Base-by-base conservation (phyloP, 2,329 filamentous ascomycete genomes). In the Diaporthe longicolla region DNA sequence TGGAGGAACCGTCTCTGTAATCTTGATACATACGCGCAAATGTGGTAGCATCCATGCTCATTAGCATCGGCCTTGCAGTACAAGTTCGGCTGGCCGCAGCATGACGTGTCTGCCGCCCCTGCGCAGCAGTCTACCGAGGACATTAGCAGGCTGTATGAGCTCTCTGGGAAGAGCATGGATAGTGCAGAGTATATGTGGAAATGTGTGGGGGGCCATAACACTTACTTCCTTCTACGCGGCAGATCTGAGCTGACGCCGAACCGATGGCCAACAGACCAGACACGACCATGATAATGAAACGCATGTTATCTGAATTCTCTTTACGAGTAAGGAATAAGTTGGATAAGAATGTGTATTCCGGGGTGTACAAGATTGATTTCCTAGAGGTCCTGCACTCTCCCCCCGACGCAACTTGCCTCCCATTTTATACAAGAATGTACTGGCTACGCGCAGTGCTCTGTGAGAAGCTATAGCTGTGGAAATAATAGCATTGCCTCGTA, bases 221-320 rank as follows among this genome's bases (percentile, higher is more conserved):
- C 61, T 66, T 3, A 66, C 61, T 66, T 66, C 61, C 61, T 19
- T 24, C 29, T 4, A 29, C 61, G 29, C 61, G 45, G 29, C 61
- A 66, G 8, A 66, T 17, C 45, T 52, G 45, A 21, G 61, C 61
- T 21, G 45, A 52, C 0, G 45, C 17, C 1, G 29, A 19, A 2
- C 61, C 45, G 21, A 66, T 37, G 29, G 29, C 45, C 43, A 66
- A 52, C 7, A 66, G 45, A 45, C 21, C 61, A 37, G 29, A 26
- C 1, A 29, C 21, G 45, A 52, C 37, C 11, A 66, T 52, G 1
- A 29, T 66, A n/a, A 37, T 24, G 45, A 66, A 66, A 6, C 29
- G 45, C 45, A 66, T 66, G 6, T 24, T 52, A 45, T 11, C 11
- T 7, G 10, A 48, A 9, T 15, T 50, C 0, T 50, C 21, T 26